Conservation (phyloP, 306 rosid genomes). For the Vigna reflexopilosa region DNA sequence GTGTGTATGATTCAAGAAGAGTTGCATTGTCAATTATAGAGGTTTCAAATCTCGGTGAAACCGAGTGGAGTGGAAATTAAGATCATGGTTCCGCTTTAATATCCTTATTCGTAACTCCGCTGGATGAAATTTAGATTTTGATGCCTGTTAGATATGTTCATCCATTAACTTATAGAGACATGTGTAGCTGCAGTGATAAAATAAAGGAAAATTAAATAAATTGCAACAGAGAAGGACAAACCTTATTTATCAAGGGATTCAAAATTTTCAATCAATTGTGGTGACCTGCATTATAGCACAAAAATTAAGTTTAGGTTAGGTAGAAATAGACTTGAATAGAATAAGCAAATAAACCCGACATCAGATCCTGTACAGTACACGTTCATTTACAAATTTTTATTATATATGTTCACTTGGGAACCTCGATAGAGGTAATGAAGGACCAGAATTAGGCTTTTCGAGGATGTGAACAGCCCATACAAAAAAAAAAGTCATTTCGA, state of each 20-base stretch:
- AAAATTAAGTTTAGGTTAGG: constrained; percentile 16
- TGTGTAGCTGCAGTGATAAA: not conserved
- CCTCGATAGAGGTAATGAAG: not conserved
- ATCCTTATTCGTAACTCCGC: constrained; percentile 25
- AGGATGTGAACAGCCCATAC: constrained; percentile 11
- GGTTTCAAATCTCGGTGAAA: constrained; percentile 31
- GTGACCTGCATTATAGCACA: constrained; percentile 62
- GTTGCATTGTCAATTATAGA: constrained; percentile 9
- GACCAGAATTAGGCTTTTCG: not conserved
- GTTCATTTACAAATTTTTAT: not conserved
- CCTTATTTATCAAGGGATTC: constrained; percentile 50
- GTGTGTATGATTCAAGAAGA: constrained; percentile 20
- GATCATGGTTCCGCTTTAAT: not conserved
- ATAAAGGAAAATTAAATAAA: constrained; percentile 18
- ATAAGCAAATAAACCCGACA: not conserved
- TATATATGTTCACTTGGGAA: not conserved
- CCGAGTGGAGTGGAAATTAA: constrained; percentile 9
- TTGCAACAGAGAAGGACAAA: not conserved
- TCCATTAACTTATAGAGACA: not conserved
- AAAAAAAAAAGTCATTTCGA: not conserved
- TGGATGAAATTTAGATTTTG: constrained; percentile 28
- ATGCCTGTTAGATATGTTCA: constrained; percentile 26
- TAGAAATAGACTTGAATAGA: not conserved
- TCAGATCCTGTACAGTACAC: not conserved
- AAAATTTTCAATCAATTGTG: constrained; percentile 54